Conservation (phyloP, 495 filamentous ascomycete species). For the Parathielavia hyrcaniae region DNA sequence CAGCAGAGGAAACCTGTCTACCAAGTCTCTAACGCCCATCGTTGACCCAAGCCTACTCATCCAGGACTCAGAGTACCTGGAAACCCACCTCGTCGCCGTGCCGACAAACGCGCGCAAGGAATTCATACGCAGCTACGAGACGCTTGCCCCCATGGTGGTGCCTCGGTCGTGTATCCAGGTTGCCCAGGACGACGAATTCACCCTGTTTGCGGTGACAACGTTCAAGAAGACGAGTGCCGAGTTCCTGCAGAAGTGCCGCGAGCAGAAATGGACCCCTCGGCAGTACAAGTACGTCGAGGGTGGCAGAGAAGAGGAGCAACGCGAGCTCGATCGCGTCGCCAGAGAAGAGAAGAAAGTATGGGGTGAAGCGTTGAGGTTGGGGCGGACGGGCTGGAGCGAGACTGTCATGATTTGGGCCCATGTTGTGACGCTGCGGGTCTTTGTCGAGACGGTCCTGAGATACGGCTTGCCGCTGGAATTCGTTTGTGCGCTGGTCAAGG, state of each 20-base stretch:
- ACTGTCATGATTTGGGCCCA: constrained; percentile 93
- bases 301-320: constrained; percentile 77
- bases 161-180: constrained; percentile 76
- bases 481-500: constrained; percentile 75
- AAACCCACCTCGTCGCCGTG: constrained; percentile 87
- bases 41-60: constrained; percentile 73
- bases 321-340: constrained; percentile 71
- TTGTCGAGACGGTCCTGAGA: constrained; percentile 91
- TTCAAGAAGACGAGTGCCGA: constrained; percentile 87
- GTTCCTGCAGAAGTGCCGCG: constrained; percentile 82
- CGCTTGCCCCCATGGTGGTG: constrained; percentile 73
- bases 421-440: constrained; percentile 82
- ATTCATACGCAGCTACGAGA: constrained; percentile 84
- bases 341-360: constrained; percentile 80
- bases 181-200: constrained; percentile 78
- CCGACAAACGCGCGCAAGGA: constrained; percentile 73
- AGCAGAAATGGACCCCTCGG: constrained; percentile 86
- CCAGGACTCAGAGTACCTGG: constrained; percentile 89
- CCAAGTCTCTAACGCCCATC: constrained; percentile 82
- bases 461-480: constrained; percentile 89
- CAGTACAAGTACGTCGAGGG: constrained; percentile 91
- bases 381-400: constrained; percentile 85
- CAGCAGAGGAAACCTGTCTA: constrained; percentile 81
- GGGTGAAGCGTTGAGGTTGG: constrained; percentile 82
- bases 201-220: constrained; percentile 77